A percentile compares a stretch with the other conserved stretches of the same genome.
Conservation (phyloP, 164 flowering plant species). For the Vitis rotundifolia region DNA sequence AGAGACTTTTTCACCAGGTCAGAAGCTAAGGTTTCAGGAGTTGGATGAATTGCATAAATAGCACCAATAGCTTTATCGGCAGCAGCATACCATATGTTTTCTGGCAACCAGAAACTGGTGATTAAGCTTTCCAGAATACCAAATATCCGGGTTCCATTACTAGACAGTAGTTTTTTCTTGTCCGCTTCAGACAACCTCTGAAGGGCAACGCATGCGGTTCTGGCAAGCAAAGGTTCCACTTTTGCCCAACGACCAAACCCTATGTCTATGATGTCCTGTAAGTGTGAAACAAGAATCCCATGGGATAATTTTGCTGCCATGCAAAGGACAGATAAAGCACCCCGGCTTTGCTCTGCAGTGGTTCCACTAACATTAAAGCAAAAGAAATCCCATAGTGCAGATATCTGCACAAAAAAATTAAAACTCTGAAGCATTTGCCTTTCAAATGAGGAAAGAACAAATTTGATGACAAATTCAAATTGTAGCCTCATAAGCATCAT, state of each 20-base stretch:
- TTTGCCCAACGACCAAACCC: conserved; percentile 99
- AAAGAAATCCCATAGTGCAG: conserved; percentile 96
- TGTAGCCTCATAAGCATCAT: too few relatives aligned
- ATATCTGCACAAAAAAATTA: conserved; percentile 54
- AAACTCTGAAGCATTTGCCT: not conserved
- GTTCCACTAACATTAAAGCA: conserved; percentile 86
- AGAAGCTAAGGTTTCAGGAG: conserved; percentile 82
- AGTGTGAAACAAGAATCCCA: conserved; percentile 65
- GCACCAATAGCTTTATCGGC: conserved; percentile 87
- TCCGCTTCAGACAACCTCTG: conserved; percentile 85
- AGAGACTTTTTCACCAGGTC: conserved; percentile 67
- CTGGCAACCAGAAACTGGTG: conserved; percentile 78
- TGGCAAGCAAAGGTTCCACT: conserved; percentile 89
- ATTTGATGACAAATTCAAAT: too few relatives aligned
- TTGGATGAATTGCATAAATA: conserved; percentile 78
- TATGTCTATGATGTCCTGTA: conserved; percentile 89
- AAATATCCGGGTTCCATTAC: conserved; percentile 67
- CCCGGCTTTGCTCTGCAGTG: conserved; percentile 92
- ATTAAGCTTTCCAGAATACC: conserved; percentile 67
- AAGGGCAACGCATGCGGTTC: conserved; percentile 87
- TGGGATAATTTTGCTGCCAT: conserved; percentile 91
- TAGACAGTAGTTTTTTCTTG: conserved; percentile 60
- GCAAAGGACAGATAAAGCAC: conserved; percentile 88
- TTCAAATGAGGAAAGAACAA: not conserved
- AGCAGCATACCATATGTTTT: conserved; percentile 85